A percentile compares a stretch with the other conserved stretches of the same genome.
phyloP scores from a whole-genome alignment of 2,329 filamentous ascomycete genomes.

The Diaporthe velutina region DNA sequence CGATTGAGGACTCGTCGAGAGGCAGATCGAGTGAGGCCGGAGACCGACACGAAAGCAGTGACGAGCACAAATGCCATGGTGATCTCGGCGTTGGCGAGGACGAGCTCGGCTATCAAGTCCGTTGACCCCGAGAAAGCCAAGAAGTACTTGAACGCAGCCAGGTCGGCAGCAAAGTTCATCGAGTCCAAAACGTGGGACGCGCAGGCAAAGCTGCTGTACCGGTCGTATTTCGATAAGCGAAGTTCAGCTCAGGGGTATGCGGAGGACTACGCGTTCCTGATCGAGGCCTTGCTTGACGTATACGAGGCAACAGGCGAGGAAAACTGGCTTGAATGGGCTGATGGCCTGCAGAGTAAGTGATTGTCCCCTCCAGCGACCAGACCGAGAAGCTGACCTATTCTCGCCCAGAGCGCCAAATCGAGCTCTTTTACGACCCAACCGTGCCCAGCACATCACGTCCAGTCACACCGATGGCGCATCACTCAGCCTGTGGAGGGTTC shows the following conservation, averaged over 20 bases:
- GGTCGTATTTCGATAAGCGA: conserved; percentile 77
- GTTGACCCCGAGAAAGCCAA: conserved; percentile 69
- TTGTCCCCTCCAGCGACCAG: neutral
- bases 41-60: conserved; percentile 89
- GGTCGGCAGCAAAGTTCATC: conserved; percentile 79
- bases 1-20: conserved; percentile 81
- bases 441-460: conserved; percentile 54
- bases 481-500: conserved; percentile 71
- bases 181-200: conserved; percentile 79
- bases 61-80: conserved; percentile 90
- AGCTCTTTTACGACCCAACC: conserved; percentile 79
- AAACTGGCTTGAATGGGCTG: conserved; percentile 82
- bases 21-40: conserved; percentile 79
- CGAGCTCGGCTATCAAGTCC: conserved; percentile 75
- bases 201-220: conserved; percentile 72
- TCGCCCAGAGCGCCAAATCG: conserved; percentile 75
- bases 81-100: conserved; percentile 84
- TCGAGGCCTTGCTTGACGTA: conserved; percentile 84
- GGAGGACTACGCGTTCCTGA: conserved; percentile 94
- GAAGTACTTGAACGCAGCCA: conserved; percentile 75
- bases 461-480: conserved; percentile 45
- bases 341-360: conserved; percentile 80
- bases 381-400: conserved; percentile 27
- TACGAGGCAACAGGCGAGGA: conserved; percentile 87
- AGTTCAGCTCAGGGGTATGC: conserved; percentile 82